Conservation (phyloP, 345 rosid species). For the Lumnitzera littorea region DNA sequence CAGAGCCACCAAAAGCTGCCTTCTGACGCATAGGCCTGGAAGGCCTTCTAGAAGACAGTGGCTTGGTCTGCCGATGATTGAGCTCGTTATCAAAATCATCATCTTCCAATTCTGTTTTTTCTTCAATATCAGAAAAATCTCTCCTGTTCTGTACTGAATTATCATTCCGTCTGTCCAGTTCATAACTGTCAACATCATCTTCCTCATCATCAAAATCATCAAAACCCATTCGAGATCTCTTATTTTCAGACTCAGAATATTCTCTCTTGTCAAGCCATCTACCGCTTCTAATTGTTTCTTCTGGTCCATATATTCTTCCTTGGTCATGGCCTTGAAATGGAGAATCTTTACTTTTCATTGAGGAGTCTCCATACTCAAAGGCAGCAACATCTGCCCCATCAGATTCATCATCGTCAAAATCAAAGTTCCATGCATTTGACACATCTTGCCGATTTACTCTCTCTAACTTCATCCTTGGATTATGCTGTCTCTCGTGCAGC, state of each 20-base stretch:
- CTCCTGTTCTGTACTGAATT: slow-evolving; percentile 27
- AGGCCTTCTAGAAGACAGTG: slow-evolving; percentile 16
- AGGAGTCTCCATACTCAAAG: slow-evolving; percentile 77
- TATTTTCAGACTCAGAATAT: slow-evolving; percentile 31
- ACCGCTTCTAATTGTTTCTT: slow-evolving; percentile 23
- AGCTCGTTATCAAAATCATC: slow-evolving; percentile 13
- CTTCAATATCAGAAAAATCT: slow-evolving; percentile 38
- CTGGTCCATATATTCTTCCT: slow-evolving; percentile 31
- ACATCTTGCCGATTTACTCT: slow-evolving; percentile 47
- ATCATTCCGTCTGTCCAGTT: slow-evolving; percentile 45
- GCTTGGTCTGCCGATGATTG: slow-evolving; percentile 18
- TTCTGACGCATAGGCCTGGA: slow-evolving; percentile 23
- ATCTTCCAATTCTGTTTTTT: slow-evolving; percentile 36
- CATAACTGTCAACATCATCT: slow-evolving; percentile 89
- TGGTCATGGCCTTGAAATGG: slow-evolving; percentile 15
- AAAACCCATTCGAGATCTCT: slow-evolving; percentile 52
- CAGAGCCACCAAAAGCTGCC: slow-evolving; percentile 29
- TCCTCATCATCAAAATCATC: slow-evolving; percentile 94
- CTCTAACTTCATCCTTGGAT: slow-evolving; percentile 34
- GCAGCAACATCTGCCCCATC: slow-evolving; percentile 97
- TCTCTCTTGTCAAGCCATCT: slow-evolving; percentile 27
- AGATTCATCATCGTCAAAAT: slow-evolving; percentile 95
- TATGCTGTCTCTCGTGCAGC: slow-evolving; percentile 42
- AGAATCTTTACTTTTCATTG: slow-evolving; percentile 23
- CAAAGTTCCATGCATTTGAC: slow-evolving; percentile 92